Conservation (phyloP, 2,329 filamentous ascomycete genomes). For the Chaetomiaceae sp. region DNA sequence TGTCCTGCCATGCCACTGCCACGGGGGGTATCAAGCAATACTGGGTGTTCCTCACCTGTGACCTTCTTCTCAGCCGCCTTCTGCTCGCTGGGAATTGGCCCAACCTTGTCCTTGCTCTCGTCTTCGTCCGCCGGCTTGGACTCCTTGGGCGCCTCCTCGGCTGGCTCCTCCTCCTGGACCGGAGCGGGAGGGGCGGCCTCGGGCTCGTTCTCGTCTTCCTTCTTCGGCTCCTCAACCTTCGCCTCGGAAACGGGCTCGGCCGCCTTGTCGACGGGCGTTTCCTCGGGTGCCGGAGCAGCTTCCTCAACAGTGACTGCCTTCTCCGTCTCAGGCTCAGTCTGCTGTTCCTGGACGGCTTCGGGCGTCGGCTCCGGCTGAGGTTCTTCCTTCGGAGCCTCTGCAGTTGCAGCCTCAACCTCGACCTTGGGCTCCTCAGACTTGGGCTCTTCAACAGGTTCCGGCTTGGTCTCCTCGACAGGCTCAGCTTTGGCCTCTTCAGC, state of each 20-base stretch:
- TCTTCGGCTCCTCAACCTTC: conserved; percentile 43
- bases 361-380: not conserved
- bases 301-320: conserved; percentile 2
- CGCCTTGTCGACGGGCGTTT: not conserved
- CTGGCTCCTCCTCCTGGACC: not conserved
- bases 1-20: conserved; percentile 23
- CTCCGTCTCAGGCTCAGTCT: not conserved
- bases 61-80: conserved; percentile 23
- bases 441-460: not conserved
- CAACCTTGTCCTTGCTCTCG: conserved; percentile 33
- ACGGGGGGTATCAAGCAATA: conserved; percentile 29
- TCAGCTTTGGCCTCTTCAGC: conserved; percentile 12
- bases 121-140: conserved; percentile 15
- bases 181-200: conserved; percentile 2
- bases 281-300: not conserved
- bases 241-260: not conserved
- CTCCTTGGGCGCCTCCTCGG: conserved; percentile 11
- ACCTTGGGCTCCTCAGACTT: not conserved
- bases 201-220: conserved; percentile 40
- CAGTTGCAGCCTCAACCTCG: not conserved
- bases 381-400: conserved; percentile 3
- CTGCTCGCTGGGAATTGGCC: conserved; percentile 22
- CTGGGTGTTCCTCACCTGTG: conserved; percentile 31
- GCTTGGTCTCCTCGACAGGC: not conserved
- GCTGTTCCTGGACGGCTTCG: conserved; percentile 4